Evolutionary conservation across 1,284 basidiomycete genomes (phyloP), one percentile per base, ranked within the genome.

Genomic region (Rhodotorula glutinis): DNA sequence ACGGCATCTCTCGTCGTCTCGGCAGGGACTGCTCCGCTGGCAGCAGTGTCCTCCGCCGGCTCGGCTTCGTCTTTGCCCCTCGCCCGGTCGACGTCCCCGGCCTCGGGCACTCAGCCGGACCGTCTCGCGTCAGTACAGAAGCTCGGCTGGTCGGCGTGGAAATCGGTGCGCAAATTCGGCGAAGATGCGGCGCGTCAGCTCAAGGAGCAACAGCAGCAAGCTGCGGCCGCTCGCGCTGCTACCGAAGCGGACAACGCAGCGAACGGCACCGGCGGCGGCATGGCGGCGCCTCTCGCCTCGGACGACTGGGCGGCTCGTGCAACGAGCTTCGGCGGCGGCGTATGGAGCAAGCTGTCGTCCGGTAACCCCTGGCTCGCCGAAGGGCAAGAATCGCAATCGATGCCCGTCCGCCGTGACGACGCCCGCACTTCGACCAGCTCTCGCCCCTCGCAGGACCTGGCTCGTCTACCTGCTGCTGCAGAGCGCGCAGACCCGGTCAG

Each of bases 131-230:
- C 68, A 25, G 72, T 73, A 2, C 72, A 72, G 21, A 69, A 69
- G 27, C 60, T 71, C 33, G 72, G 72, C 43, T 73, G 72, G 72
- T 64, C 62, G 19, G 72, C 72, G 4, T 73, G 63, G 63, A 73
- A 73, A 46, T 41, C 55, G 21, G 67, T 69, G 7, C 69, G 67
- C 41, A 73, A 71, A 51, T 64, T 65, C 13, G 63, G 63, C 29
- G 62, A 68, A 30, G 71, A 73, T 44, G 71, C 69, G n/a, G 71
- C 66, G 25, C 55, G 57, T n/a, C 68, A 68, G 53, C 67, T 66
- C 38, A 61, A 61, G 55, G 66, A 67, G 44, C 49, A 60, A 25
- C 52, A 59, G 57, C 52, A 51, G 25, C 25, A 14, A 21, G 33
- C 40, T 2, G 51, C 46, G 40, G 57, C 38, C 38, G 43, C 33